Evolutionary conservation across 2,329 filamentous ascomycete genomes (phyloP).

Genomic region (Onygenales sp.): DNA sequence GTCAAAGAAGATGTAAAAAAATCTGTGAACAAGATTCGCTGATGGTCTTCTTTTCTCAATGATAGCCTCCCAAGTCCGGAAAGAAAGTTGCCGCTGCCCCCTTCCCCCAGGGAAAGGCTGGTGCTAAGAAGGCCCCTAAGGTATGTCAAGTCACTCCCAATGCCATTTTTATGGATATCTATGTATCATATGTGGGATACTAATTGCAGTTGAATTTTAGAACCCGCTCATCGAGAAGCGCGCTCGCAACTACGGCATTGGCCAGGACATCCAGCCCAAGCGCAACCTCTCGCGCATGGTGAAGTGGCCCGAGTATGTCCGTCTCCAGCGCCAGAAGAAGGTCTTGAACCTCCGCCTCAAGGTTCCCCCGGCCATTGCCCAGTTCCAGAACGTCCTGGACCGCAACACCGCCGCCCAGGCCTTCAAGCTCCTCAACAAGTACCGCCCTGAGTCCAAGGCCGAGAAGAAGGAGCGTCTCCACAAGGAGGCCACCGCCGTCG

Average conservation of each 20-base stretch:
- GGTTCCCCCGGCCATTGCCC: constrained; percentile 91
- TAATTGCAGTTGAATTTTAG: constrained; percentile 39
- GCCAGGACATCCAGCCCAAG: constrained; percentile 95
- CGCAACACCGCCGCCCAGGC: constrained; percentile 92
- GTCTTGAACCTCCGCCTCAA: constrained; percentile 98
- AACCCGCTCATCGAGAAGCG: constrained; percentile 99
- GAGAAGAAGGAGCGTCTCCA: constrained; percentile 99
- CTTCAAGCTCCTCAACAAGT: constrained; percentile 99
- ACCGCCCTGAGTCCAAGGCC: constrained; percentile 96
- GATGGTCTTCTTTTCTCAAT: constrained; percentile 99
- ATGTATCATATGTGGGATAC: constrained; percentile 2
- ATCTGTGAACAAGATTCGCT: constrained; percentile 71
- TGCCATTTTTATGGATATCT: constrained; percentile 10
- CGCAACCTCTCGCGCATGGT: constrained; percentile 97
- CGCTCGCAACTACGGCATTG: constrained; percentile 94
- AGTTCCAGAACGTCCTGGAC: constrained; percentile 97
- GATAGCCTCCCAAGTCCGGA: constrained; percentile 96
- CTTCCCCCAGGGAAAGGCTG: constrained; percentile 89
- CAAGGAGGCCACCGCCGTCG: constrained; percentile 95
- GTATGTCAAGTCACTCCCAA: constrained; percentile 47
- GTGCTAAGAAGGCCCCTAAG: constrained; percentile 89
- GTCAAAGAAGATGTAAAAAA: constrained; percentile 67
- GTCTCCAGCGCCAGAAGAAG: constrained; percentile 90
- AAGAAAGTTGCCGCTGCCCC: constrained; percentile 98
- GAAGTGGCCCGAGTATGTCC: constrained; percentile 99